Evolutionary conservation across 1,284 basidiomycete species (phyloP).

Genomic region (Fomitopsis schrenkii): DNA sequence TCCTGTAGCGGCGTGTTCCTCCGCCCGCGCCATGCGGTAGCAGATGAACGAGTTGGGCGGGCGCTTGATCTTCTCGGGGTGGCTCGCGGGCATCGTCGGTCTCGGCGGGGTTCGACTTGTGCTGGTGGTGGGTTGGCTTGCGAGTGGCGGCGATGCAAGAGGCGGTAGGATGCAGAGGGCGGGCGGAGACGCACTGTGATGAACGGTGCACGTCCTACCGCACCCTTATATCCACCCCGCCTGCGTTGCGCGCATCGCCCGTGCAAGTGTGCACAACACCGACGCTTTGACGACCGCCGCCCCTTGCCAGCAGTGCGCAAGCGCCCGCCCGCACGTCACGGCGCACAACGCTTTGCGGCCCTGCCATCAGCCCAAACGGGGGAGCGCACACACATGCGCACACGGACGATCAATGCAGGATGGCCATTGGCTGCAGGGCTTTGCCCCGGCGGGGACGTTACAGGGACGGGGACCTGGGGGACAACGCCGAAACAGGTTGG

Average conservation of each 20-base stretch:
- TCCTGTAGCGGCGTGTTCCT: not conserved
- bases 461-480: too few species aligned
- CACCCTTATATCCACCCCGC: not conserved
- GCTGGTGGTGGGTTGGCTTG: not conserved
- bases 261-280: not conserved
- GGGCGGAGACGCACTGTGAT: not conserved
- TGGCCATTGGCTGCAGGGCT: too few species aligned
- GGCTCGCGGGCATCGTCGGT: not conserved
- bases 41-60: conserved; percentile 2
- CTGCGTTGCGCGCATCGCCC: not conserved
- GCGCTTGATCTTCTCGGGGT: not conserved
- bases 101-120: not conserved
- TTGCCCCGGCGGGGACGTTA: too few species aligned
- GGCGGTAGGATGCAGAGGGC: too few species aligned
- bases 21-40: not conserved
- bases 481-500: too few species aligned
- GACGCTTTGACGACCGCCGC: not conserved
- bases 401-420: not conserved
- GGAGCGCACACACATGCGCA: too few species aligned
- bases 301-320: not conserved
- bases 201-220: not conserved
- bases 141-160: not conserved
- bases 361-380: not conserved
- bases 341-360: not conserved
- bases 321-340: not conserved